Evolutionary conservation across 1,284 basidiomycete genomes (phyloP).

Genomic region (Rhodotorula mucilaginosa): DNA sequence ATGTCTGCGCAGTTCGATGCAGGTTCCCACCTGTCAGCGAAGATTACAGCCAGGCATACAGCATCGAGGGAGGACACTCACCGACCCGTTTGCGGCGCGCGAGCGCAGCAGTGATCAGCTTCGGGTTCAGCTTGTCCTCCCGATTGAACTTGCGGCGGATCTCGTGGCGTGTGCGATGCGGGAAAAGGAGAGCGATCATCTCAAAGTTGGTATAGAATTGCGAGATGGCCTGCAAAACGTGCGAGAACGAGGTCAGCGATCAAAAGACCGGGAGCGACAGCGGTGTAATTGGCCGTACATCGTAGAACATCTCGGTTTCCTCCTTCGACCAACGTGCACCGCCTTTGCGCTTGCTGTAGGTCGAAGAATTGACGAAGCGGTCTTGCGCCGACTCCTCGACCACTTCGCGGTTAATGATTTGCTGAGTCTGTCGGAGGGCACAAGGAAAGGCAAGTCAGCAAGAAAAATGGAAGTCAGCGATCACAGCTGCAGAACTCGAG

Average conservation of each 20-base stretch:
- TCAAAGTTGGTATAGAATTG: slow-evolving; percentile 92
- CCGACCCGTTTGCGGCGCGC: slow-evolving; percentile 38
- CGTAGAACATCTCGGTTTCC: slow-evolving; percentile 80
- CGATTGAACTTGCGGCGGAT: slow-evolving; percentile 88
- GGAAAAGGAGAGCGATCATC: slow-evolving; percentile 78
- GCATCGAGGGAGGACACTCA: slow-evolving; percentile 12
- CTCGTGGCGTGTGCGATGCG: slow-evolving; percentile 77
- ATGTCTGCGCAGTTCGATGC: slow-evolving; percentile 17
- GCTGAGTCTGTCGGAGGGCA: slow-evolving; percentile 13
- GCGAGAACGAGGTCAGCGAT: not conserved
- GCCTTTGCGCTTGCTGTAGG: slow-evolving; percentile 53
- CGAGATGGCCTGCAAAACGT: slow-evolving; percentile 63
- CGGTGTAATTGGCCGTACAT: slow-evolving; percentile 55
- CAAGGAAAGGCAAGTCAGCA: slow-evolving; percentile 41
- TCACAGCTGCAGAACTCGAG: not conserved
- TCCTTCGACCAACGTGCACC: slow-evolving; percentile 76
- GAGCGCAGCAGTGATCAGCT: slow-evolving; percentile 43
- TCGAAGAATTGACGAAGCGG: slow-evolving; percentile 62
- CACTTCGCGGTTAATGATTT: slow-evolving; percentile 22
- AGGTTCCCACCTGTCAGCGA: no score
- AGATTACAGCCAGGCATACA: not conserved
- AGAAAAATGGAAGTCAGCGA: no score
- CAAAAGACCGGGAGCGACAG: not conserved
- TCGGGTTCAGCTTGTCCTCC: slow-evolving; percentile 75
- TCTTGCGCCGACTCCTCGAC: slow-evolving; percentile 36